Evolutionary conservation across 176 grass and related monocot species (phyloP), one percentile per base, ranked within the genome.

Genomic region (Cocos nucifera): DNA sequence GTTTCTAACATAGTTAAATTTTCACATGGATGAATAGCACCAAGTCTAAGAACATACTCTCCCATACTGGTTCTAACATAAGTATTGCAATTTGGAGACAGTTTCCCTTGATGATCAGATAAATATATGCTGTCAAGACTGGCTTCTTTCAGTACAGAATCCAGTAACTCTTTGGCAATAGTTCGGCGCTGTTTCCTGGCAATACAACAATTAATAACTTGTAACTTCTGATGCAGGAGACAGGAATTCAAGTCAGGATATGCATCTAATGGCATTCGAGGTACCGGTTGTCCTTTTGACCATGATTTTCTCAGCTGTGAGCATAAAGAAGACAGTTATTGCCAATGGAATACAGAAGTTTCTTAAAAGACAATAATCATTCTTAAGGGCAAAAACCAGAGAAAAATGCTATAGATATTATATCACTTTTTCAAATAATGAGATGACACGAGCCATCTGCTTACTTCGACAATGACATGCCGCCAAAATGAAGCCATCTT

Each of bases 161-260:
- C 75, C 20, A 97, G 62, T 54, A 76, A 77, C 59, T 88, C 81
- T 55, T 69, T 85, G 19, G 87, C 84, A 27, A 80, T 69, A 69
- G 78, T 71, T 80, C 76, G 82, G 57, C 84, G 65, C 14, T 83
- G 72, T 70, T 97, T 97, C 77, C 93, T 87, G 23, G 84, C 81
- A 85, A 97, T 88, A 74, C 87, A 97, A 60, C 93, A 91, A 77
- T 97, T 97, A 85, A 97, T 85, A 19, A 88, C 93, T 88, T 97
- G 93, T 35, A 97, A 82, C 74, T 97, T 81, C 66, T 97, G 93
- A 79, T 88, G 85, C 74, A 97, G 82, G 51, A 88, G 83, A 87
- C 93, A 97, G 62, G 56, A 85, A 80, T 91, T 91, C 78, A 97
- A 82, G 61, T 91, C 78, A 6, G 93, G 93, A 32, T 80, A 66